Base-by-base conservation (phyloP, 257 asterid species). In the Penstemon davidsonii region DNA sequence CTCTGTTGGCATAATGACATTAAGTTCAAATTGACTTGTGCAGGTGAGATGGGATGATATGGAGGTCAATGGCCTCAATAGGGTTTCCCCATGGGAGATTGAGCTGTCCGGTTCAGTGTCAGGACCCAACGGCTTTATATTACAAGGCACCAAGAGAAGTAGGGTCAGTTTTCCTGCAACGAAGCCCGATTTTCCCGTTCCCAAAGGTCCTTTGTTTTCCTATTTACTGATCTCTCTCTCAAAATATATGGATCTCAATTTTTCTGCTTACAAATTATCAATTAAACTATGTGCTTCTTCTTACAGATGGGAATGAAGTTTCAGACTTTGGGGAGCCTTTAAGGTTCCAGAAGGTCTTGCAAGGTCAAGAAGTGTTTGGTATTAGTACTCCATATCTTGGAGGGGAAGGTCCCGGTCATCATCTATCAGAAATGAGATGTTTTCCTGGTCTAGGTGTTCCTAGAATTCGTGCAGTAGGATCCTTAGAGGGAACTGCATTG, bases 291-390 rank as follows among this genome's bases (percentile, higher is more conserved):
- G n/a, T 78, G 54, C 69, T 64, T 25, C 33, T 25, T 63, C 40
- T 52, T 57, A 45, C 90, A 88, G 95, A 88, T 75, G 94, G 84
- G 66, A 82, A 69, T 66, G 91, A 81, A 71, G 78, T 82, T 66
- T 75, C 89, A 49, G 90, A 87, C 84, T 82, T 82, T 75, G 96
- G 89, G 71, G 95, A 94, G 76, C 79, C 95, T 45, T 42, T 71
- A 66, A 86, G 95, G 88, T 80, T 84, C 92, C 96, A 89, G 75
- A 86, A 90, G 98, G 99, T 94, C 99, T 94, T 94, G 99, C 99
- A 94, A 94, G 99, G 99, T 94, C 99, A 94, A 94, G 99, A 91
- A 94, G 86, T 91, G 49, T 78, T 83, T 70, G 75, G 86, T 58
- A 84, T 82, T 81, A 73, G 82, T 72, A 73, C 82, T 69, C 82